phyloP scores from a whole-genome alignment of 306 rosid species.

The Trifolium repens region DNA sequence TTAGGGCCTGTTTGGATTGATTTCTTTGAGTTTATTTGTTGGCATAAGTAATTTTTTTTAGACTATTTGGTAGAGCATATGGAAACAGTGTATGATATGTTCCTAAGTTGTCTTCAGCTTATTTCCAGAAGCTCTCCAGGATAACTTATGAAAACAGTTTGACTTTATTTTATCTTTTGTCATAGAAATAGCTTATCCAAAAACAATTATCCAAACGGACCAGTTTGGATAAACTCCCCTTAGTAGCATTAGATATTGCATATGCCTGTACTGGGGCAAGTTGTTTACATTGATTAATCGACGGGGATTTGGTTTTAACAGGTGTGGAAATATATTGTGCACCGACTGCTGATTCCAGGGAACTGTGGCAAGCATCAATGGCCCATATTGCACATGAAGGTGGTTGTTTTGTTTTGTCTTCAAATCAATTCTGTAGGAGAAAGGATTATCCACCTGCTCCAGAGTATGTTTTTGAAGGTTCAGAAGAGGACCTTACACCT shows the following conservation, averaged over 20 bases:
- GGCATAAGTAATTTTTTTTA: background rate
- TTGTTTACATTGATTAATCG: slow-evolving; percentile 13
- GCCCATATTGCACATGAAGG: slow-evolving; percentile 92
- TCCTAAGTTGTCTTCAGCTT: background rate
- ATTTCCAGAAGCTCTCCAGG: background rate
- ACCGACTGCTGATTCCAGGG: slow-evolving; percentile 88
- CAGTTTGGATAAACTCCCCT: background rate
- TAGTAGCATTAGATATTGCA: background rate
- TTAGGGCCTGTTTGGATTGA: background rate
- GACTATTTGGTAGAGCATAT: background rate
- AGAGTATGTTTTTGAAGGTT: slow-evolving; percentile 72
- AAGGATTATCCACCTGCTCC: slow-evolving; percentile 92
- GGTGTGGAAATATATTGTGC: slow-evolving; percentile 97
- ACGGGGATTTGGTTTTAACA: slow-evolving; percentile 40
- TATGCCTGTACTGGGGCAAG: background rate
- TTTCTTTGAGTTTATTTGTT: background rate
- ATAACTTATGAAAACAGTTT: background rate
- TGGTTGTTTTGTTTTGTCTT: slow-evolving; percentile 90
- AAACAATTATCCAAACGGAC: background rate
- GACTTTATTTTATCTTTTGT: background rate
- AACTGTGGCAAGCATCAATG: slow-evolving; percentile 89
- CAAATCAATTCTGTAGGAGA: slow-evolving; percentile 91
- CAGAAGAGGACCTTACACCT: slow-evolving; percentile 70
- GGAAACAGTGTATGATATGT: background rate
- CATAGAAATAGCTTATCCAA: background rate